Evolutionary conservation across 2,329 filamentous ascomycete species (phyloP).

Genomic region (Colletotrichum lentis): DNA sequence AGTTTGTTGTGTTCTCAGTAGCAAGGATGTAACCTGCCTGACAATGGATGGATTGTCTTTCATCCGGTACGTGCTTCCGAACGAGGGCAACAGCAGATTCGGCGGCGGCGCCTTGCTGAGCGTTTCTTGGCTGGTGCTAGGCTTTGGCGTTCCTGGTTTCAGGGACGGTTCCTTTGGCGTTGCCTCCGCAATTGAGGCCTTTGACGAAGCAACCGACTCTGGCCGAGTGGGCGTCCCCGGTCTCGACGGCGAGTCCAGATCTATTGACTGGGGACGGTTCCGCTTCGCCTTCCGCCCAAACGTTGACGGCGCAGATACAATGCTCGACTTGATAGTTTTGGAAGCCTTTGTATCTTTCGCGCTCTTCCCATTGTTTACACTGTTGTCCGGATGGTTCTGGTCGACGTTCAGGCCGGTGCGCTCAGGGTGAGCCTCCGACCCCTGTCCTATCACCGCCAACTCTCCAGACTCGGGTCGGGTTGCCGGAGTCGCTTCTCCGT

Average conservation of each 20-base stretch:
- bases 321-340: conserved; percentile 40
- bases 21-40: conserved; percentile 68
- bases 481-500: conserved; percentile 43
- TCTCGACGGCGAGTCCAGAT: conserved; percentile 52
- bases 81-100: conserved; percentile 75
- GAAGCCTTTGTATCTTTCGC: conserved; percentile 38
- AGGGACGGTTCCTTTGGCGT: conserved; percentile 22
- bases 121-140: conserved; percentile 48
- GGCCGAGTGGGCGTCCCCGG: conserved; percentile 47
- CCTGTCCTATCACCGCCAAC: conserved; percentile 65
- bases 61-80: conserved; percentile 72
- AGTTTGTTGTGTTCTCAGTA: conserved; percentile 64
- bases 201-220: conserved; percentile 43
- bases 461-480: conserved; percentile 55
- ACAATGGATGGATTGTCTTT: conserved; percentile 74
- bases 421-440: conserved; percentile 64
- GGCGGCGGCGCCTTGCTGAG: conserved; percentile 53
- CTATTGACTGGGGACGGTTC: conserved; percentile 57
- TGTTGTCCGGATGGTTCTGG: conserved; percentile 48
- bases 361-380: conserved; percentile 45
- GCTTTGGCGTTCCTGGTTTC: conserved; percentile 32
- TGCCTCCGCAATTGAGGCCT: conserved; percentile 41
- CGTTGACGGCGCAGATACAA: conserved; percentile 42
- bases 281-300: conserved; percentile 55
- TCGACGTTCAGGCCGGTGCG: conserved; percentile 55